Conservation (phyloP, 2,329 filamentous ascomycete species). For the Biscogniauxia sp. region DNA sequence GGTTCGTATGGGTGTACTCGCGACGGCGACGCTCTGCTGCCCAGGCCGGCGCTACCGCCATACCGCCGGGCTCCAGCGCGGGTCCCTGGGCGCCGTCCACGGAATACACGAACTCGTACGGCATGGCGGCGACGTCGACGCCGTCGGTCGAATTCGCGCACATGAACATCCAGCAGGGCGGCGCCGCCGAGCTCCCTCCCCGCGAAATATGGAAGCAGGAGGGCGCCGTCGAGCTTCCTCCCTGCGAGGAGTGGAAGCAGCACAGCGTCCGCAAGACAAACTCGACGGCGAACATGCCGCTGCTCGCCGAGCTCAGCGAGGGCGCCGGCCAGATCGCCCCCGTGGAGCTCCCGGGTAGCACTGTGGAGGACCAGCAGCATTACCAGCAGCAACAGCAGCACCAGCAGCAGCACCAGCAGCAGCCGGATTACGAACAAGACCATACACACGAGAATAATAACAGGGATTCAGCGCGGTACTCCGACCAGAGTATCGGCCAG, state of each 20-base stretch:
- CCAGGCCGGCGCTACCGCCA: conserved; percentile 5
- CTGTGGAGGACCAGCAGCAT: background rate
- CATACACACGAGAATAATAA: background rate
- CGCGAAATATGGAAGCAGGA: conserved; percentile 4
- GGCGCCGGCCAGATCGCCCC: background rate
- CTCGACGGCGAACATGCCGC: conserved; percentile 14
- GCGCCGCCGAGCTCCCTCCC: conserved; percentile 18
- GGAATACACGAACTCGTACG: background rate
- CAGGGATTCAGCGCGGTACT: background rate
- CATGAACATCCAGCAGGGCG: conserved; percentile 19
- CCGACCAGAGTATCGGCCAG: background rate
- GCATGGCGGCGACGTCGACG: background rate
- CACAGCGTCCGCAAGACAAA: conserved; percentile 5
- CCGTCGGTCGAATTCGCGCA: conserved; percentile 21
- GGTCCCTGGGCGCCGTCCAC: background rate
- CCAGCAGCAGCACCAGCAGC: background rate
- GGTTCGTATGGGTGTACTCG: conserved; percentile 31
- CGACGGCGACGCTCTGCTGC: conserved; percentile 17
- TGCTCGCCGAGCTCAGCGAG: conserved; percentile 23
- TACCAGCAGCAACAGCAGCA: background rate
- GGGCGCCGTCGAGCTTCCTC: conserved; percentile 19
- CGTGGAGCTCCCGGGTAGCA: background rate
- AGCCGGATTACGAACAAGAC: background rate
- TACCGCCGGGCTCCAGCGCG: background rate
- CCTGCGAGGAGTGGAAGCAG: conserved; percentile 13